These are phyloP conservation scores for Coffea canephora DNA, from an alignment of 257 asterid species.

Conservation along the genomic window DNA sequence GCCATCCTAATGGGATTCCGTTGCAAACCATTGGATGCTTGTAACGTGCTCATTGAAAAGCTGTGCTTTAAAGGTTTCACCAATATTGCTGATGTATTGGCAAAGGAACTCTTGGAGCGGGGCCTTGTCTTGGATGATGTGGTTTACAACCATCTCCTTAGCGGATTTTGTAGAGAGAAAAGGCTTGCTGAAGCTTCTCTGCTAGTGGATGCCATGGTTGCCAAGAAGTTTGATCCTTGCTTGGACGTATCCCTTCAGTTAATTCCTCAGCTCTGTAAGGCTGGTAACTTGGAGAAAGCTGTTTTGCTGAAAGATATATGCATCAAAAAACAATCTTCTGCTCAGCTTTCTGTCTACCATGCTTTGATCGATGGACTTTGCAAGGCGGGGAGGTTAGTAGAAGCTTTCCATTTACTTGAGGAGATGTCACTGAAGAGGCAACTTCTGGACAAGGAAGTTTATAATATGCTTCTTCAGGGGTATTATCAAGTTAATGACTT, in stretches of 20 bases:
- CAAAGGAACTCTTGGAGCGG: constrained; percentile 39
- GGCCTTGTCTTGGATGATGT: constrained; percentile 25
- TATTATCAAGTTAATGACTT: constrained; percentile 42
- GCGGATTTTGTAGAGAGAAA: constrained; percentile 57
- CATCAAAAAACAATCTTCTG: constrained; percentile 39
- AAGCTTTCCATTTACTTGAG: constrained; percentile 45
- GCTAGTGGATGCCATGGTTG: constrained; percentile 45
- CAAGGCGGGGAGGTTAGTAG: constrained; percentile 36
- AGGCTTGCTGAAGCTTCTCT: constrained; percentile 47
- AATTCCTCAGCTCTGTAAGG: constrained; percentile 48
- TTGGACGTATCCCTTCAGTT: constrained; percentile 40
- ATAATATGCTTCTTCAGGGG: constrained; percentile 41
- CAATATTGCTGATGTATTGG: constrained; percentile 37
- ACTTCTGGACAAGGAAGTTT: constrained; percentile 31
- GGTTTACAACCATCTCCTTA: constrained; percentile 42
- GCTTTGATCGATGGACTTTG: constrained; percentile 56
- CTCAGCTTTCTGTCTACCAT: constrained; percentile 27
- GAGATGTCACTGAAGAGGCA: constrained; percentile 36
- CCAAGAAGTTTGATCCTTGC: constrained; percentile 40
- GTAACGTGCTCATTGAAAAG: constrained; percentile 39
- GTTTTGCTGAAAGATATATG: constrained; percentile 40
- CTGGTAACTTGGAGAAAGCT: constrained; percentile 49
- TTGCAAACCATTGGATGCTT: constrained; percentile 21
- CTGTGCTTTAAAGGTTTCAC: constrained; percentile 54
- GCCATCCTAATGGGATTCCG: constrained; percentile 27